Base-by-base conservation (phyloP, 2,329 filamentous ascomycete species). In the Xylaria sp. region DNA sequence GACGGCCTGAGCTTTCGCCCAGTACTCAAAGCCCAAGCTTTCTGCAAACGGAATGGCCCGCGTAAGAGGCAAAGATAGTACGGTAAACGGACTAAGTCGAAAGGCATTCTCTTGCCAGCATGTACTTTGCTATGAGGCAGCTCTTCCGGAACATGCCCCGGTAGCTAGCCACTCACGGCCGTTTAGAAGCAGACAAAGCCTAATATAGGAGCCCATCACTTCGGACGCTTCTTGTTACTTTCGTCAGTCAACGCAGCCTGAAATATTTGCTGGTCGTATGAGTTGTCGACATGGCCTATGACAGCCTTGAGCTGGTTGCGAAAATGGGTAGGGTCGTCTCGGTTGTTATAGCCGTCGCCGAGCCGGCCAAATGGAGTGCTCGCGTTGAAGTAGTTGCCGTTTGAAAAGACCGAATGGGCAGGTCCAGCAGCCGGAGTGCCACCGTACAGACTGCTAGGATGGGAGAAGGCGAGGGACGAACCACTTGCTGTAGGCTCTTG, bases 381-480 rank as follows among this genome's bases (percentile, higher is more conserved):
- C 7, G 57, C 63, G 39, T 67, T 67, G 46, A 63, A 68, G 29
- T 56, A 63, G 29, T 64, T 58, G 13, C 63, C 67, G 38, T 69
- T 69, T 41, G 61, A 66, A 20, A 63, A 55, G 16, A 61, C 54
- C n/a, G 57, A 50, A 39, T 63, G 59, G 13, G 53, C 38, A 41
- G 61, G 62, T 7, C 51, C 59, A 5, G 39, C 42, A 9, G 47
- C 55, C 17, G 78, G 78, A 4, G 78, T 80, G 29, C 79, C 76
- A 39, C 73, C 75, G 52, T 79, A 81, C 19, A 84, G 60, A 57
- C 78, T 82, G 64, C 79, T 83, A 1, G 72, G 69, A 50, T 81
- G 72, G 13, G 80, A 78, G 57, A 83, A 83, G 6, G 59, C 63
- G 13, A 66, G 56, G 4, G 66, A 64, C 1, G 74, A 73, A 51